Evolutionary conservation across 148 eudicot genomes (phyloP).

Genomic region (Beta vulgaris): DNA sequence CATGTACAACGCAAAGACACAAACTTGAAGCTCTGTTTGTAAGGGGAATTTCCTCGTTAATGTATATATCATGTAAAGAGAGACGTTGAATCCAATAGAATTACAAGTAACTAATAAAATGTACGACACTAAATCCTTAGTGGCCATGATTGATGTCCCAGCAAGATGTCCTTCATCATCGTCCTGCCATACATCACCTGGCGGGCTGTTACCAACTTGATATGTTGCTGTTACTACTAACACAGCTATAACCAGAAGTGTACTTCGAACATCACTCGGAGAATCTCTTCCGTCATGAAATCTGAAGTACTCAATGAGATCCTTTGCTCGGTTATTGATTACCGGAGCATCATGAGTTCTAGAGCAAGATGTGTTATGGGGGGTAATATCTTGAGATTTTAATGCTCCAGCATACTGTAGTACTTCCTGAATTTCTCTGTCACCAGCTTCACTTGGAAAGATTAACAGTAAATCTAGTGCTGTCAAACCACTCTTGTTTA

Average conservation of each 20-base stretch:
- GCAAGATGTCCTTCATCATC: conserved; percentile 37
- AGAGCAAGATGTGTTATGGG: not conserved
- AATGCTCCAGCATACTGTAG: conserved; percentile 33
- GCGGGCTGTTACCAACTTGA: conserved; percentile 54
- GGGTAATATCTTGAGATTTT: conserved; percentile 26
- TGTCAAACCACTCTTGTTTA: conserved; percentile 43
- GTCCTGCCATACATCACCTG: conserved; percentile 64
- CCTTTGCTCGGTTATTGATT: not conserved
- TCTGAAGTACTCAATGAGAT: conserved; percentile 42
- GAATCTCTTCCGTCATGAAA: conserved; percentile 46
- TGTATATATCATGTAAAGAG: conserved; percentile 40
- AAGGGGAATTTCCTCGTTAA: conserved; percentile 49
- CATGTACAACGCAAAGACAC: conserved; percentile 31
- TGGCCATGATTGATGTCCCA: conserved; percentile 48
- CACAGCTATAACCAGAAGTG: conserved; percentile 46
- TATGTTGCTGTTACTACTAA: conserved; percentile 58
- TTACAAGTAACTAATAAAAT: conserved; percentile 37
- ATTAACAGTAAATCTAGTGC: conserved; percentile 41
- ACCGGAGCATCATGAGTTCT: not conserved
- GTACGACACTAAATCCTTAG: conserved; percentile 14
- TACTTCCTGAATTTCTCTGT: conserved; percentile 44
- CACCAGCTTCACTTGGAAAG: conserved; percentile 51
- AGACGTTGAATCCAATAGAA: conserved; percentile 45
- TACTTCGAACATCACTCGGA: conserved; percentile 44
- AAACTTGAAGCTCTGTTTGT: conserved; percentile 38